Base-by-base conservation (phyloP, 768 basidiomycete species). In the Leucosporidium scottii region DNA sequence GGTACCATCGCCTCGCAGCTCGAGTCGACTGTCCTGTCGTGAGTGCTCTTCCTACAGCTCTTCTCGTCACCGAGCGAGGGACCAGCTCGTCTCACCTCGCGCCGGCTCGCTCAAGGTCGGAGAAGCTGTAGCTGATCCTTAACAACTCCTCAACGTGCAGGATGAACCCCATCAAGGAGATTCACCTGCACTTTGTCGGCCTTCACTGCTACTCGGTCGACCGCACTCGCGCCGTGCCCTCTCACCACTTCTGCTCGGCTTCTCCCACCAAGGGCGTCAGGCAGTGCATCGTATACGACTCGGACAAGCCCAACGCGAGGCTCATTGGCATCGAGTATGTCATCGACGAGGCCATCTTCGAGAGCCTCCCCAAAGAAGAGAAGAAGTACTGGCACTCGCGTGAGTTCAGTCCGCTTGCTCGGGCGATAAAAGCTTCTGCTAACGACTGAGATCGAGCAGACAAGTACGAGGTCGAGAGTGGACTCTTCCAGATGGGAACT, bases 251-350 rank as follows among this genome's bases (percentile, higher is more conserved):
- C 58, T 70, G 69, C 60, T 50, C 61, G n/a, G 66, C 64, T 23
- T 34, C 25, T 0, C 55, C 61, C 2, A 28, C 61, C 49, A 48
- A 62, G 39, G 60, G 55, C 8, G 48, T 47, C 1, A 50, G 51
- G 34, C 50, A 39, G 31, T 28, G 39, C 71, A 69, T 82, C 48
- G 80, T 81, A 47, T 82, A 82, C 65, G 82, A 82, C 74, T 78
- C 84, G 65, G 79, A 80, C 62, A 74, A 77, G 49, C 77, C 79
- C 23, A 77, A 80, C 51, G 83, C 83, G 9, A 78, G 81, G 51
- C 75, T 84, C 61, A 83, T 85, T 62, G 83, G 83, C 28, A 81
- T 85, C 55, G 83, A 84, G 73, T 85, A 85, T 68, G 79, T 84
- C 62, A 76, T 84, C 20, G 78, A 79, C 12, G 82, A 82, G 58